Evolutionary conservation across 2,329 filamentous ascomycete species (phyloP), one percentile per base, ranked within the genome.

Genomic region (Neocatenulostroma microsporum): DNA sequence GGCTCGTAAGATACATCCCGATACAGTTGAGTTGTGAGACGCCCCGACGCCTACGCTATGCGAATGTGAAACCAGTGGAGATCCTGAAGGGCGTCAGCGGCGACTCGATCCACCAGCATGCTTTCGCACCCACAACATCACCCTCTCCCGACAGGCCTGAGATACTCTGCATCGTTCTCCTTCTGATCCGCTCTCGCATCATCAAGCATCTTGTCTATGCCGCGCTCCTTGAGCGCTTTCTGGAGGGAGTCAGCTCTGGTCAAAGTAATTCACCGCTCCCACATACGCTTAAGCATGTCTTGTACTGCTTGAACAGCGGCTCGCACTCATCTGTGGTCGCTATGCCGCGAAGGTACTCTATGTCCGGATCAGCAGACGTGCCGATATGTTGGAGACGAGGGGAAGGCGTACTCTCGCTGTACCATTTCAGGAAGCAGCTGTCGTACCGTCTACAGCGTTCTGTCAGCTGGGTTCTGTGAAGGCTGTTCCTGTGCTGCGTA

Each of bases 351-450:
- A 98, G 76, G 56, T 94, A 98, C 63, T 95, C 91, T 67, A 14
- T 18, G 21, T 41, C 29, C 32, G 31, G 12, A 30, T 8, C 15
- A 21, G 18, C 8, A 32, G 18, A 19, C n/a, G 19, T 15, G 8
- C 21, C 13, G 12, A 15, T 10, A 20, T 29, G 33, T 3, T 12
- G 13, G 19, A 9, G 24, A 24, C 17, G 30, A 10, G 7, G 19
- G 11, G 23, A n/a, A 17, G 20, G 62, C 81, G 41, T 71, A 95
- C 91, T 96, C 66, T 98, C 91, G 58, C 88, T 95, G 63, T 98
- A 98, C 91, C 91, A 98, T 66, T 94, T 96, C 47, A 98, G 69
- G 61, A 98, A 98, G 67, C 91, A 98, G 35, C 82, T 88, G 62
- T 98, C 91, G 60, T 98, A 98, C 53, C 81, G 84, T 61, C 88